phyloP scores from a whole-genome alignment of 257 asterid genomes.

The Cinchona pubescens region DNA sequence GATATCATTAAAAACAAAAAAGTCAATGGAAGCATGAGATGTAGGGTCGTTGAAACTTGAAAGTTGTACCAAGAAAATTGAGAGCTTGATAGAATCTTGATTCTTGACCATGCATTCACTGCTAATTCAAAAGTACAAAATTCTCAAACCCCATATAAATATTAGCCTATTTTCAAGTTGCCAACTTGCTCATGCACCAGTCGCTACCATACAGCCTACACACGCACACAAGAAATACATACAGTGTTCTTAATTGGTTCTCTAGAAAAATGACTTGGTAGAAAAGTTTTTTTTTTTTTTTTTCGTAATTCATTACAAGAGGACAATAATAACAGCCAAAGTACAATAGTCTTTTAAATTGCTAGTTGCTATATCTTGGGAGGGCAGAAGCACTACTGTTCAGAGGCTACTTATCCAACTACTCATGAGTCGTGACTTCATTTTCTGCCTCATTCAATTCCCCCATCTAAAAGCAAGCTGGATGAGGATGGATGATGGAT shows the following conservation, averaged over 20 bases:
- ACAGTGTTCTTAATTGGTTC: background rate
- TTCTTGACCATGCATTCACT: background rate
- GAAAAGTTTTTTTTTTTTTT: background rate
- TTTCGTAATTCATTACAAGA: background rate
- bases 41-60: background rate
- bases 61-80: background rate
- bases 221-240: background rate
- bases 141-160: background rate
- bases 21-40: background rate
- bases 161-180: constrained; percentile 16
- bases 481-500: background rate
- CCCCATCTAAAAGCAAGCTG: background rate
- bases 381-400: background rate
- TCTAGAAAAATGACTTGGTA: background rate
- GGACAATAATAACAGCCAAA: background rate
- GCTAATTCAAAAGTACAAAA: background rate
- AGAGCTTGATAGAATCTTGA: too few relatives aligned
- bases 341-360: too few relatives aligned
- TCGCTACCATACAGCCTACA: background rate
- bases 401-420: background rate
- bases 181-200: constrained; percentile 5
- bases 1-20: too few relatives aligned
- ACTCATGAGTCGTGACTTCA: background rate
- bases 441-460: background rate
- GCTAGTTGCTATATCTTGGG: background rate